Evolutionary conservation across 2,329 filamentous ascomycete species (phyloP).

Genomic region (Alternaria viburni): DNA sequence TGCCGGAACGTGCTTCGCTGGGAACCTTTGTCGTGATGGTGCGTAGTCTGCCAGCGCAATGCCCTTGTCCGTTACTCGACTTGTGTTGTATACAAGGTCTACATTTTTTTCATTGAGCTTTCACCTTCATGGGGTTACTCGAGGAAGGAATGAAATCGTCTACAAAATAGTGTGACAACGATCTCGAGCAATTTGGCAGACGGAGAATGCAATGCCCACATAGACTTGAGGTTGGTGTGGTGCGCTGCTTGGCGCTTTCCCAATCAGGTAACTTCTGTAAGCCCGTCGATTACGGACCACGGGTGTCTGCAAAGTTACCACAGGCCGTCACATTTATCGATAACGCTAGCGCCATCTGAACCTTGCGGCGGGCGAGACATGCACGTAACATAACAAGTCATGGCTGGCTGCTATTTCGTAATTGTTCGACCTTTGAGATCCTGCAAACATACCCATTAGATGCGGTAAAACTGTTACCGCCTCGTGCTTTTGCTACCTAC

Average conservation of each 20-base stretch:
- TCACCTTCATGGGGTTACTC: not conserved
- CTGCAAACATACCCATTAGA: not conserved
- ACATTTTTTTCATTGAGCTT: not conserved
- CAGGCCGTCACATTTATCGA: not conserved
- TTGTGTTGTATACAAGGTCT: not conserved
- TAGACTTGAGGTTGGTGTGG: not conserved
- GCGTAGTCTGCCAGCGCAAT: not conserved
- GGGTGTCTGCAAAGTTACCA: not conserved
- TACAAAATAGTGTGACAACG: not conserved
- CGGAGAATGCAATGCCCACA: not conserved
- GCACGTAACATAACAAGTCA: not conserved
- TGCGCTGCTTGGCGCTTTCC: not conserved
- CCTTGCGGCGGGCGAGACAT: not conserved
- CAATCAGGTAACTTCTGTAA: not conserved
- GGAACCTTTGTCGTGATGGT: not conserved
- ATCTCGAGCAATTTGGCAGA: not conserved
- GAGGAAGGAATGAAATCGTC: not conserved
- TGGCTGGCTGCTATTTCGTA: not conserved
- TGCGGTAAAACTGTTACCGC: not conserved
- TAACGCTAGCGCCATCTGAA: constrained; percentile 4
- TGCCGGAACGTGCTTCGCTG: not conserved
- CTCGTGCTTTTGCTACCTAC: not conserved
- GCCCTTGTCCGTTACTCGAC: not conserved
- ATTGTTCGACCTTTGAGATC: not conserved
- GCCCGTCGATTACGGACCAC: not conserved